Conservation (phyloP, 345 rosid genomes). For the Populus alba region DNA sequence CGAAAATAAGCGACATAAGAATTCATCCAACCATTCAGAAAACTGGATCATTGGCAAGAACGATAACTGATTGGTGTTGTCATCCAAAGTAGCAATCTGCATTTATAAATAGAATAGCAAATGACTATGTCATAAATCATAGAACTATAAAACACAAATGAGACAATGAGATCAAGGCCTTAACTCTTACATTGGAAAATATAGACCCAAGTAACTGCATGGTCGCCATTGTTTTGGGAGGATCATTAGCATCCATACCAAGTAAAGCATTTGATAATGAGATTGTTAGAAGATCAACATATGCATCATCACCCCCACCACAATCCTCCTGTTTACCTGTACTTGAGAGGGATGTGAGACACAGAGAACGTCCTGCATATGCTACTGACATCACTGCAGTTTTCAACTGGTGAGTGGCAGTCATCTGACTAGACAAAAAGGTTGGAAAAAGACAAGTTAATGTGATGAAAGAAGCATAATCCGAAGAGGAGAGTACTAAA, state of each 20-base stretch:
- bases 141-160: not conserved
- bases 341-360: conserved; percentile 63
- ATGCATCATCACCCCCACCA: conserved; percentile 44
- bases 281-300: conserved; percentile 65
- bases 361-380: conserved; percentile 88
- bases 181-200: conserved; percentile 86
- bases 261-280: conserved; percentile 89
- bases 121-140: not conserved
- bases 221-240: conserved; percentile 94
- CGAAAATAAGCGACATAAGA: conserved; percentile 79
- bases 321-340: conserved; percentile 49
- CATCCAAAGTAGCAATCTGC: conserved; percentile 83
- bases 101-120: conserved; percentile 15
- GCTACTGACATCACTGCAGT: conserved; percentile 96
- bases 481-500: conserved; percentile 1
- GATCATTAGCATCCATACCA: conserved; percentile 99
- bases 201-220: conserved; percentile 96
- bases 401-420: conserved; percentile 99
- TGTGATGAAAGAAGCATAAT: conserved; percentile 18
- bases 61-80: conserved; percentile 46
- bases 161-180: not conserved
- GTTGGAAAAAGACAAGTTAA: conserved; percentile 40
- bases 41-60: conserved; percentile 66
- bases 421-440: conserved; percentile 79
- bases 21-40: conserved; percentile 98